Evolutionary conservation across 345 rosid genomes (phyloP), one percentile per base, ranked within the genome.

Genomic region (Isatis tinctoria): DNA sequence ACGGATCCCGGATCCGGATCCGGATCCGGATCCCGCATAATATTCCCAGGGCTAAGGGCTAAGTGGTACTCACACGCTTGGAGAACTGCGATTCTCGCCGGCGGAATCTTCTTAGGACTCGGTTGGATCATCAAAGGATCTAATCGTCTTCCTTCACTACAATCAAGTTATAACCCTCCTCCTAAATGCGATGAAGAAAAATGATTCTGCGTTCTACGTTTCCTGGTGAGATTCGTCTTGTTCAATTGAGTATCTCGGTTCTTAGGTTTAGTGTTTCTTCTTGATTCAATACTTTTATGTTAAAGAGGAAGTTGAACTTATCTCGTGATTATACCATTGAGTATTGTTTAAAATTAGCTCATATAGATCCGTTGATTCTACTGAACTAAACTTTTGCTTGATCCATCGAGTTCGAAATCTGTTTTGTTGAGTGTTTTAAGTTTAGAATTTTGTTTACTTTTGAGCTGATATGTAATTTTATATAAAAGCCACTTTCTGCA

Each of bases 1-100:
- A n/a, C n/a, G n/a, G n/a, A n/a, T n/a, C n/a, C n/a, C n/a, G n/a
- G n/a, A n/a, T n/a, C n/a, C n/a, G n/a, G n/a, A n/a, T n/a, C n/a
- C n/a, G n/a, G n/a, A n/a, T n/a, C n/a, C n/a, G n/a, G n/a, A n/a
- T n/a, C n/a, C n/a, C n/a, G n/a, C n/a, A n/a, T n/a, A n/a, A n/a
- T n/a, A n/a, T n/a, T n/a, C n/a, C n/a, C n/a, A n/a, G n/a, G n/a
- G n/a, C n/a, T n/a, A n/a, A n/a, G n/a, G n/a, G n/a, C n/a, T n/a
- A 78, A 56, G 65, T 88, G 96, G 96, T 88, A 91, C 74, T 84
- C 93, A 17, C 95, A 88, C 56, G 97, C 96, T 5, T 89, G 97
- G 98, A 96, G 97, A 2, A 83, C 96, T 5, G 96, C 93, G 22
- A 91, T 94, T 73, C 84, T 94, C 39, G 97, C 96, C 4, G 96